Evolutionary conservation across 768 basidiomycete species (phyloP).

Genomic region (Psilocybe azurescens): DNA sequence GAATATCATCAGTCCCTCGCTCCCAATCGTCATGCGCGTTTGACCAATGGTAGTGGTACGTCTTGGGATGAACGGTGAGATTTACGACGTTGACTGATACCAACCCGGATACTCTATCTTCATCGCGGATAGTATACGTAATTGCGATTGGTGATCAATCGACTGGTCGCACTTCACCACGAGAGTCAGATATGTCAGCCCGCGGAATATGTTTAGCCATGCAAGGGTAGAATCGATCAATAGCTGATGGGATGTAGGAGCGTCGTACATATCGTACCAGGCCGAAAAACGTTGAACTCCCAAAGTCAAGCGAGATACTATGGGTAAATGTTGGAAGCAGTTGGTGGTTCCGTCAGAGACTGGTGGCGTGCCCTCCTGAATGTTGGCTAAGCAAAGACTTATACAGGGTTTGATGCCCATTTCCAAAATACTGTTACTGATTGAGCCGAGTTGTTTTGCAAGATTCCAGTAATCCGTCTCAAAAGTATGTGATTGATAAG

Average conservation of each 20-base stretch:
- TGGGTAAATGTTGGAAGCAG: conserved; percentile 3
- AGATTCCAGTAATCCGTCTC: neutral
- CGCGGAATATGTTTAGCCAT: conserved; percentile 14
- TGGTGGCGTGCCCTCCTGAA: neutral
- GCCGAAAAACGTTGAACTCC: neutral
- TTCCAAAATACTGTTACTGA: conserved; percentile 5
- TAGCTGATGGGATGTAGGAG: neutral
- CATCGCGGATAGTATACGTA: conserved; percentile 7
- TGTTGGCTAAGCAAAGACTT: conserved; percentile 10
- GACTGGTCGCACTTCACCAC: neutral
- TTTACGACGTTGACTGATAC: conserved; percentile 6
- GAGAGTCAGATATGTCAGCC: conserved; percentile 7
- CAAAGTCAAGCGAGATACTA: conserved; percentile 7
- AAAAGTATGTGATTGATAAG: neutral
- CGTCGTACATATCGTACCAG: neutral
- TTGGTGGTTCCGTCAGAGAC: neutral
- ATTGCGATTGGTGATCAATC: neutral
- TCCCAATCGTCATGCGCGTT: conserved; percentile 13
- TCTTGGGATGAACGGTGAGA: conserved; percentile 3
- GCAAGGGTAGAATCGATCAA: conserved; percentile 6
- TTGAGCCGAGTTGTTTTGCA: neutral
- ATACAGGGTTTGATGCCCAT: conserved; percentile 1
- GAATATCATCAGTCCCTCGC: neutral
- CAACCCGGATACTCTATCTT: conserved; percentile 6
- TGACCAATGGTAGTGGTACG: conserved; percentile 20